Base-by-base conservation (phyloP, 495 filamentous ascomycete genomes). In the Chaetomium tenue region DNA sequence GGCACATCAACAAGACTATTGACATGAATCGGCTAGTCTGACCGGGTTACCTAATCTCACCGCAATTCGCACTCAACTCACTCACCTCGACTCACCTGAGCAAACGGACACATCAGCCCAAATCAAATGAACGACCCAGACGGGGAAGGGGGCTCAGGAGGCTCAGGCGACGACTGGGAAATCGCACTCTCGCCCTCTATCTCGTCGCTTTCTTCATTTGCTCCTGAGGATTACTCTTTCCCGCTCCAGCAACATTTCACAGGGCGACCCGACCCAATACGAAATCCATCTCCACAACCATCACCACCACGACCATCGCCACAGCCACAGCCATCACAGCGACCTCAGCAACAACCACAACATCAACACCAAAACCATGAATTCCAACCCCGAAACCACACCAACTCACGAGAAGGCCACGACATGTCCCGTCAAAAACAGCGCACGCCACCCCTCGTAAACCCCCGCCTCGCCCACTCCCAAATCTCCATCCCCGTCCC, bases 201-300 rank as follows among this genome's bases (percentile, higher is more conserved):
- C 42, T 68, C 66, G 13, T 58, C 66, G 16, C 66, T 68, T n/a
- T 68, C 66, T 0, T 64, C 66, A 8, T 68, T 68, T 23, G 57
- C 59, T 11, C 63, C 66, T 1, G 62, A 64, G 4, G 66, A 64
- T 6, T 63, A 52, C 26, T 65, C 66, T 5, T 60, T 65, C 33
- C 37, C 54, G 28, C 20, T 54, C 1, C 56, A 37, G 22, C 50
- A 52, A 28, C 23, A 25, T 30, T 33, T 50, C n/a, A 3, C 47
- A n/a, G n/a, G 37, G 9, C 42, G 33, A 22, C 47, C 42, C 30
- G n/a, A 56, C 56, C 28, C 47, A 58, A n/a, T 16, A 37, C 9
- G 28, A 37, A 12, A 51, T 33, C 44, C 20, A 4, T 6, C 60
- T 16, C 12, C 22, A 63, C 25, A 8, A 63, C 6, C 11, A 11